A percentile compares a stretch with the other conserved stretches of the same genome.
Evolutionary conservation across 345 rosid species (phyloP).

Genomic region (Hypericum androsaemum): DNA sequence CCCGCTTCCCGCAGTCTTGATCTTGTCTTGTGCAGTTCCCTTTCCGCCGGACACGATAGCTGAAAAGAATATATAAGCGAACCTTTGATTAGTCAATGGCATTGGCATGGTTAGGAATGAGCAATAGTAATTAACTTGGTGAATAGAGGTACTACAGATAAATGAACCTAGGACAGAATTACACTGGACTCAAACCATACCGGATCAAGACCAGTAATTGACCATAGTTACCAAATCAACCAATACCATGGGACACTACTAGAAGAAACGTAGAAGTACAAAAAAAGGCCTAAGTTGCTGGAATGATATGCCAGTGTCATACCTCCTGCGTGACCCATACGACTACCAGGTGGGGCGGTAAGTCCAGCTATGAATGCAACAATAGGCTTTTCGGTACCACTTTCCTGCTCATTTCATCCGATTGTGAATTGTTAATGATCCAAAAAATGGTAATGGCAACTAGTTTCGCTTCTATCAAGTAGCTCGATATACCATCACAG

Average conservation of each 20-base stretch:
- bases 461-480: too few relatives aligned
- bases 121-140: too few relatives aligned
- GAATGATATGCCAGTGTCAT: slow-evolving; percentile 1
- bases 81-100: not conserved
- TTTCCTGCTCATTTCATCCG: slow-evolving; percentile 51
- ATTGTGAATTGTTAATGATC: not conserved
- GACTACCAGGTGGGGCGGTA: slow-evolving; percentile 95
- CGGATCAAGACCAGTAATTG: too few relatives aligned
- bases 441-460: too few relatives aligned
- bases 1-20: slow-evolving; percentile 82
- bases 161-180: not conserved
- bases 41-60: slow-evolving; percentile 95
- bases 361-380: slow-evolving; percentile 98
- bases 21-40: slow-evolving; percentile 95
- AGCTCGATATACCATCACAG: too few relatives aligned
- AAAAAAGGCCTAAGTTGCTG: not conserved
- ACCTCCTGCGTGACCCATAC: slow-evolving; percentile 99
- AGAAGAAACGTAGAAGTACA: not conserved
- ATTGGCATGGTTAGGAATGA: not conserved
- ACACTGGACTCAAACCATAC: too few relatives aligned
- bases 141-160: too few relatives aligned
- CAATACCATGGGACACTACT: too few relatives aligned
- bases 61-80: slow-evolving; percentile 15
- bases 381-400: slow-evolving; percentile 85
- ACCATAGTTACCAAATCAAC: too few relatives aligned